Conservation (phyloP, 148 eudicot species). For the Polygonum maritimum region DNA sequence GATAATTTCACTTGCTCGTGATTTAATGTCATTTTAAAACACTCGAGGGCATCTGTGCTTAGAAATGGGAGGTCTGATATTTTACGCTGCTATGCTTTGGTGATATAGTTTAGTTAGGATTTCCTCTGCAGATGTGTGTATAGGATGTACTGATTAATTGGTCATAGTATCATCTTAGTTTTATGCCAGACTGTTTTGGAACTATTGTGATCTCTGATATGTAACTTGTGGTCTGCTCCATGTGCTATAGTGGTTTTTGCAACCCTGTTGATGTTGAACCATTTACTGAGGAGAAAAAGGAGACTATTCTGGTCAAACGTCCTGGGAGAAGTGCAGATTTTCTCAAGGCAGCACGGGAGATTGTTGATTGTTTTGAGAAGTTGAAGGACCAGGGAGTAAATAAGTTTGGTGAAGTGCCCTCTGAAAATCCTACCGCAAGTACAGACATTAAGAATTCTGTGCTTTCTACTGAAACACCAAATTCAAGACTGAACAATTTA, state of each 20-base stretch:
- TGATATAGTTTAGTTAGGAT: not conserved
- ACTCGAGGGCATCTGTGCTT: not conserved
- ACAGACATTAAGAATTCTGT: constrained; percentile 22
- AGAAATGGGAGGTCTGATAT: not conserved
- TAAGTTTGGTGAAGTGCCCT: constrained; percentile 25
- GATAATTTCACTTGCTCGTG: not conserved
- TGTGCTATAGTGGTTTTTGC: constrained; percentile 74
- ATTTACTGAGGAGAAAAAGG: constrained; percentile 82
- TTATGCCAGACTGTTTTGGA: not conserved
- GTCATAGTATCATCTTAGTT: not conserved
- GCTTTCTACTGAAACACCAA: constrained; percentile 19
- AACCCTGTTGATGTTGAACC: constrained; percentile 94
- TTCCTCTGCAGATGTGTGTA: not conserved
- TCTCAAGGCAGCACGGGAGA: constrained; percentile 88
- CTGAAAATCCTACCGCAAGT: constrained; percentile 26
- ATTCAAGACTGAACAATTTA: constrained; percentile 21
- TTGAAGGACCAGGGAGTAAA: constrained; percentile 41
- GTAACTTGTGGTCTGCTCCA: constrained; percentile 16
- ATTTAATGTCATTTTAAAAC: not conserved
- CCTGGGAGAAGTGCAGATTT: constrained; percentile 89
- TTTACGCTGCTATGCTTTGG: not conserved
- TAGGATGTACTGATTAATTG: not conserved
- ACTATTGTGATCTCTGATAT: not conserved
- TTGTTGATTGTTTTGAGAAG: constrained; percentile 59
- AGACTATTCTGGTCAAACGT: constrained; percentile 59